Conservation (phyloP, 805 yeast species). For the Ogataea kodamae region DNA sequence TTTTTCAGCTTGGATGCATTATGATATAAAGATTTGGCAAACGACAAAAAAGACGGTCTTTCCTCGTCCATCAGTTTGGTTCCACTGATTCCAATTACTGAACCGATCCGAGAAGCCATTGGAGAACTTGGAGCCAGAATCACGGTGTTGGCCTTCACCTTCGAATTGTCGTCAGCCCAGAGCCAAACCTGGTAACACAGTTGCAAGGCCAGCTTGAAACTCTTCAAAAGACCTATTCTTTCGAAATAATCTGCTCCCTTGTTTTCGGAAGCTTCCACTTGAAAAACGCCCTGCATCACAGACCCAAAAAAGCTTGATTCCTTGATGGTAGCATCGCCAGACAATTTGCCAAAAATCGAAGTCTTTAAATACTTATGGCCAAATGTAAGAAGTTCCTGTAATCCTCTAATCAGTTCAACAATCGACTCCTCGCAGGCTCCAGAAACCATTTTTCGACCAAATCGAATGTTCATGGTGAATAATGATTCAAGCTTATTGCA, state of each 20-base stretch:
- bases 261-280: conserved; percentile 59
- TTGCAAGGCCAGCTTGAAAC: conserved; percentile 58
- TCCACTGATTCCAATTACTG: conserved; percentile 9
- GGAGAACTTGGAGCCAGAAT: conserved; percentile 14
- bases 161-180: conserved; percentile 50
- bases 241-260: conserved; percentile 50
- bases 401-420: conserved; percentile 47
- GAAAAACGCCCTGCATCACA: conserved; percentile 76
- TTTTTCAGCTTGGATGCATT: conserved; percentile 62
- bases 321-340: conserved; percentile 15
- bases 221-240: conserved; percentile 52
- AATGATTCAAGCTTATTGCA: conserved; percentile 27
- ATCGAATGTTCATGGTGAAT: conserved; percentile 20
- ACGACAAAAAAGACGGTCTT: conserved; percentile 22
- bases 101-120: conserved; percentile 15
- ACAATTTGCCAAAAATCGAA: conserved; percentile 18
- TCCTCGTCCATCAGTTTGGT: conserved; percentile 14
- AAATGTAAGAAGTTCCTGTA: conserved; percentile 60
- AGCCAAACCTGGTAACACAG: conserved; percentile 66
- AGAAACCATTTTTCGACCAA: conserved; percentile 16
- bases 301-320: conserved; percentile 59
- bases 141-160: conserved; percentile 14
- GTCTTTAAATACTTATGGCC: conserved; percentile 51
- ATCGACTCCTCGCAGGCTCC: conserved; percentile 38
- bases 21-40: conserved; percentile 38